Base-by-base conservation (phyloP, 2,329 filamentous ascomycete species). In the Scedosporium aurantiacum region DNA sequence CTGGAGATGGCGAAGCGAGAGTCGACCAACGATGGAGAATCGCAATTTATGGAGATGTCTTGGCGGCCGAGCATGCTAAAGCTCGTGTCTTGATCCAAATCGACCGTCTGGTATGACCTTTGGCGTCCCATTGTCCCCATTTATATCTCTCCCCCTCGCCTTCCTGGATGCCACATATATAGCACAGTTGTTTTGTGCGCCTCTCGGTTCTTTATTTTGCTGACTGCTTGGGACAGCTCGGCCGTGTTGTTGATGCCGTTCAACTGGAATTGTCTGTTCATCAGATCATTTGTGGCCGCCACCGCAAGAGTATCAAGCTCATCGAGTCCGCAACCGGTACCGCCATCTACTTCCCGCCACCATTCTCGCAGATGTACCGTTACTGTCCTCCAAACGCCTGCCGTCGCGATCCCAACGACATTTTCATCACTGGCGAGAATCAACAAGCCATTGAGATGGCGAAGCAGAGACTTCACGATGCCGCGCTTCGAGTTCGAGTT, bases 11-110 rank as follows among this genome's bases (percentile, higher is more conserved):
- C 43, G 87, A 94, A 69, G 87, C 94, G 69, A 89, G 89, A 67
- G 88, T 90, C 68, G 92, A 97, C 73, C 90, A 94, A 73, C 86
- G 93, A 67, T 91, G 95, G 79, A 87, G 93, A 70, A 88, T 97
- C 64, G 89, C 91, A 68, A 95, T 99, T 66, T 99, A 94, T 69
- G 93, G 94, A 61, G 94, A 99, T 71, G 88, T 94, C 74, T 86
- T 97, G 76, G 96, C 91, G 66, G 89, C 91, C 28, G 94, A 99
- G 74, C 93, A 97, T 75, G 94, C 94, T 61, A 99, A 99, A 81
- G 96, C 93, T 18, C 85, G 94, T 66, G 87, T 97, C 47, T 78
- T 99, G 72, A 96, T 97, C 73, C 94, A 97, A 81, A 97, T 99
- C 71, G 94, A 99, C 73, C 90, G 91, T 75, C 84, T 96, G 77